Evolutionary conservation across 2,329 filamentous ascomycete genomes (phyloP), one percentile per base, ranked within the genome.

Genomic region (Salinomyces thailandicus): DNA sequence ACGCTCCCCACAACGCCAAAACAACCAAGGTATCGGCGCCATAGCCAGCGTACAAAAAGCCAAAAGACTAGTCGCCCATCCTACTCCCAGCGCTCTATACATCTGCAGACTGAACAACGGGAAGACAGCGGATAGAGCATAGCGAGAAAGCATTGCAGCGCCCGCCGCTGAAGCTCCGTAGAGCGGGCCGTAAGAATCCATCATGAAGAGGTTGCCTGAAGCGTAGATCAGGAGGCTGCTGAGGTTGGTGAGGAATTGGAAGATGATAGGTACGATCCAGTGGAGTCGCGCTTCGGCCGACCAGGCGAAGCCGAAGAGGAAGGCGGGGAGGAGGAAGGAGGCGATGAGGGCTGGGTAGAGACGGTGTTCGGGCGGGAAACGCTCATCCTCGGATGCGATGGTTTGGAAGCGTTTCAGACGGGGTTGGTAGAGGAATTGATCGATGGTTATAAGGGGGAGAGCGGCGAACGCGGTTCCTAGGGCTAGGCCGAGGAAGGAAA

Each of bases 91-190:
- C 1, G 45, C 50, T 17, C 55, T 42, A 46, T 60, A 66, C 54
- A 66, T 62, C 5, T 53, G 58, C 7, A 59, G 47, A 1, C 57
- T 55, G 35, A 67, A 66, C 5, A 66, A 42, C 9, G 60, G 61
- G 36, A 64, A 63, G 2, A 53, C 57, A 8, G 54, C 49, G 49
- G 17, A 61, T 37, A 31, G 45, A 38, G 41, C 58, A 53, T 62
- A 63, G 2, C 52, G 42, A 26, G 43, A 44, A 11, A 55, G 31
- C 52, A 54, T 54, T 4, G 50, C 48, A 1, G 53, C 53, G 2
- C 52, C 52, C 9, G 50, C 48, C 6, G 61, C 60, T 1, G 55
- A 60, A 1, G 60, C 50, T 15, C 61, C 60, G 31, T 62, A 63
- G 2, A 58, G 43, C 2, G 60, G 54, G 1, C 61, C 61, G 29